Evolutionary conservation across 2,329 filamentous ascomycete species (phyloP), one percentile per base, ranked within the genome.

Genomic region (Immersiporthe knoxdaviesiana): DNA sequence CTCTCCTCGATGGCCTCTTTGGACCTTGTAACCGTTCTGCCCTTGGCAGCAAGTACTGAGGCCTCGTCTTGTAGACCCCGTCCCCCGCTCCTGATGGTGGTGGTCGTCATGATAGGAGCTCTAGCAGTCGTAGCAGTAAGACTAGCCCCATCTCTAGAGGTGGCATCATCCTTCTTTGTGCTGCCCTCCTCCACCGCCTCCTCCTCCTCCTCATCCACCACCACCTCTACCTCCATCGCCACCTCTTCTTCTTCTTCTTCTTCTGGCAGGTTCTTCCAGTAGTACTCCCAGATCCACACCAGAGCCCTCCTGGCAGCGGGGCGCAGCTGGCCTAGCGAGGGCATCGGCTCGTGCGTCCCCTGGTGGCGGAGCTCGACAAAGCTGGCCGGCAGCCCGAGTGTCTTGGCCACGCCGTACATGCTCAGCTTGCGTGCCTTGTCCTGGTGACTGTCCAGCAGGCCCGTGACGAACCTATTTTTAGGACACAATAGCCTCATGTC

Each of bases 311-410:
- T 81, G 1, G 91, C 88, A 1, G 91, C 91, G 47, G 85, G 85
- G 65, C 93, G 87, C 71, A 97, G 82, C 72, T 93, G 89, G 14
- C 87, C 84, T 66, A 97, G 82, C 1, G 90, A 90, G 0, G 94
- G 94, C 68, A 97, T 82, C 77, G 94, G 92, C 78, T 97, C 92
- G 78, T 98, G 94, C 54, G 94, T 97, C 58, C 92, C 92, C 80
- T 97, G 92, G 78, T 97, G 94, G 60, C 94, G 88, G 69, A 97
- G 84, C 82, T 97, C 94, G 66, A 97, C 93, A 79, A 97, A 97
- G 0, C 91, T 90, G 0, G 90, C 88, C 0, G 91, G 91, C 68
- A 94, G 80, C 0, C 87, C 89, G 68, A 93, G 87, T 52, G 85
- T 88, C 77, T 87, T 89, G 70, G 90, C 91, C 32, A 91, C 84